Conservation (phyloP, 2,329 filamentous ascomycete species). For the Sarocladium oryzae region DNA sequence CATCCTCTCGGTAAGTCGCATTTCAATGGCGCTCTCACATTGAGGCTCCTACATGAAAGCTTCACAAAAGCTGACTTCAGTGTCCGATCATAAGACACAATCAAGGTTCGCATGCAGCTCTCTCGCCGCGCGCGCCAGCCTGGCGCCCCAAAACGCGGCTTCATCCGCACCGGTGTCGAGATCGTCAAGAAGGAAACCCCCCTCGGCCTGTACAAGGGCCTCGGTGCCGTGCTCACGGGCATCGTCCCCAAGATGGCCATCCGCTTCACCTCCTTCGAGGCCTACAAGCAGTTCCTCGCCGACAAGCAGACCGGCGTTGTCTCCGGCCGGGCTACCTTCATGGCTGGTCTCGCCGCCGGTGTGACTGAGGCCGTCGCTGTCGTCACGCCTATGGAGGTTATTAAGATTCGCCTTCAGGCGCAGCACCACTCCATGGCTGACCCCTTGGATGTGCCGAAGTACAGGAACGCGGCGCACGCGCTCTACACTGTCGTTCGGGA, state of each 20-base stretch:
- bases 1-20: constrained; percentile 72
- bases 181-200: constrained; percentile 89
- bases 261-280: constrained; percentile 94
- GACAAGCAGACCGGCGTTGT: constrained; percentile 61
- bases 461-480: constrained; percentile 82
- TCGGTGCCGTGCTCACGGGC: constrained; percentile 92
- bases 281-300: constrained; percentile 80
- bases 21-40: not conserved
- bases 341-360: constrained; percentile 81
- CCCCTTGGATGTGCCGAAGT: constrained; percentile 92
- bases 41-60: no score
- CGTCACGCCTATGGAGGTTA: constrained; percentile 97
- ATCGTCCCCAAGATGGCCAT: constrained; percentile 99
- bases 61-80: no score
- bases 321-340: constrained; percentile 61
- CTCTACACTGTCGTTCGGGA: constrained; percentile 86
- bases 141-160: constrained; percentile 80
- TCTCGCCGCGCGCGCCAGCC: constrained; percentile 77
- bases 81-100: no score
- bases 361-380: constrained; percentile 95
- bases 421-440: constrained; percentile 98
- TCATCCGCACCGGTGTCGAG: constrained; percentile 75
- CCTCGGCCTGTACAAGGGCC: constrained; percentile 90
- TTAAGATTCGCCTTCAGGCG: constrained; percentile 97
- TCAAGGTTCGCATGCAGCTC: constrained; percentile 99